Evolutionary conservation across 495 filamentous ascomycete species (phyloP).

Genomic region (Aspergillus baeticus): DNA sequence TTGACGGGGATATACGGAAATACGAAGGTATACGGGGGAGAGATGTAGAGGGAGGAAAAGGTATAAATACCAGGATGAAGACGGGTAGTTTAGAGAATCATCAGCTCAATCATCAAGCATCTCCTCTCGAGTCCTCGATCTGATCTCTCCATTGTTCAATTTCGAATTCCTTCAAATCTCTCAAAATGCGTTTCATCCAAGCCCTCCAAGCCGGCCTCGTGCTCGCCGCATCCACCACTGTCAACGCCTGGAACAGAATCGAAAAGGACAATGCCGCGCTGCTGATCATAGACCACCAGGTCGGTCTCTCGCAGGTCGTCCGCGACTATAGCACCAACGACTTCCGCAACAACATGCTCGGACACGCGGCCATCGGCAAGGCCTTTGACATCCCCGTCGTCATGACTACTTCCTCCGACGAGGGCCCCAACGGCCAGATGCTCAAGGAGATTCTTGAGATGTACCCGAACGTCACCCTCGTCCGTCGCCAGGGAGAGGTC

Average conservation of each 20-base stretch:
- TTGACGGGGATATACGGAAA: no score
- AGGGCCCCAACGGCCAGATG: constrained; percentile 62
- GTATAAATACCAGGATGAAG: no score
- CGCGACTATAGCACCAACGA: constrained; percentile 62
- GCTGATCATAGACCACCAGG: constrained; percentile 70
- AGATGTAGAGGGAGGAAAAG: no score
- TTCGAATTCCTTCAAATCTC: not conserved
- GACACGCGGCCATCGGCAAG: constrained; percentile 64
- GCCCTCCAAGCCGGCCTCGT: constrained; percentile 5
- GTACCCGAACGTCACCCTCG: constrained; percentile 65
- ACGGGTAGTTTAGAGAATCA: no score
- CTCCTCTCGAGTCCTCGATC: not conserved
- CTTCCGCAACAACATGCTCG: constrained; percentile 67
- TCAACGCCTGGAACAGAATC: constrained; percentile 40
- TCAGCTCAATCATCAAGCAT: no score
- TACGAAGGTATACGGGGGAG: no score
- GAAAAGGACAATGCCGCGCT: constrained; percentile 60
- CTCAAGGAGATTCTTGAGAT: constrained; percentile 68
- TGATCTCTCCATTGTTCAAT: not conserved
- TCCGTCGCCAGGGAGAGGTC: constrained; percentile 72
- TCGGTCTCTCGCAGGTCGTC: constrained; percentile 64
- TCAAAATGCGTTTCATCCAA: constrained; percentile 7
- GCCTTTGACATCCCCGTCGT: constrained; percentile 69
- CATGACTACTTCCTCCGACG: constrained; percentile 66
- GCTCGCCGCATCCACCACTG: constrained; percentile 9